These are phyloP conservation scores for Sarocladium strictum DNA, from an alignment of 2,329 filamentous ascomycete genomes.

Conservation along the genomic window DNA sequence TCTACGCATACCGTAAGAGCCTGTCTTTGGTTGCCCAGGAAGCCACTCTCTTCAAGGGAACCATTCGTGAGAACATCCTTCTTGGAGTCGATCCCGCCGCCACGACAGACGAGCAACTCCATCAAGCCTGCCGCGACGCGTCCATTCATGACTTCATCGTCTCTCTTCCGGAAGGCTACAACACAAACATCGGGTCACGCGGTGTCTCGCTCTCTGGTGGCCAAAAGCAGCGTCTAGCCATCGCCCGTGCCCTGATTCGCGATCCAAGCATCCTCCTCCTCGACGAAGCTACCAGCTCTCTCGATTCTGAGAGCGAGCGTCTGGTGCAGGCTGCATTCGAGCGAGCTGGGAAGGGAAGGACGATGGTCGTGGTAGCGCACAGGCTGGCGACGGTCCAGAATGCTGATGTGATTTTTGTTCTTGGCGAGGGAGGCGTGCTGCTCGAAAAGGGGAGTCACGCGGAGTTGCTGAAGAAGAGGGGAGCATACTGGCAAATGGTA, in stretches of 20 bases:
- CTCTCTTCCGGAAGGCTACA: constrained; percentile 61
- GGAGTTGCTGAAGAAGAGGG: constrained; percentile 44
- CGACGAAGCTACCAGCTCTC: constrained; percentile 66
- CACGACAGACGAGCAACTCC: constrained; percentile 45
- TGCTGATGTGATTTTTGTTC: constrained; percentile 73
- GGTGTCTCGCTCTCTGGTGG: constrained; percentile 65
- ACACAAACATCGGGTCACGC: constrained; percentile 60
- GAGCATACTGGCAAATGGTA: constrained; percentile 55
- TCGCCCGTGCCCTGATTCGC: constrained; percentile 62
- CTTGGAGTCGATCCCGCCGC: constrained; percentile 53
- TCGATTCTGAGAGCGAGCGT: constrained; percentile 58
- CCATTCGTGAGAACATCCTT: constrained; percentile 63
- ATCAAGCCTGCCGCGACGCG: constrained; percentile 52
- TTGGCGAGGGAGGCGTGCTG: constrained; percentile 56
- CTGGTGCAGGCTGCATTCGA: constrained; percentile 65
- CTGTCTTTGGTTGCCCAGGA: constrained; percentile 72
- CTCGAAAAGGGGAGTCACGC: constrained; percentile 47
- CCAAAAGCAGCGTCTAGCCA: constrained; percentile 65
- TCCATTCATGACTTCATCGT: constrained; percentile 67
- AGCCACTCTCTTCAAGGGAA: constrained; percentile 63
- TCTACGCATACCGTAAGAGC: constrained; percentile 55
- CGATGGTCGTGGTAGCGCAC: constrained; percentile 74
- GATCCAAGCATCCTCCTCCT: constrained; percentile 61
- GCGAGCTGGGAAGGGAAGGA: constrained; percentile 50
- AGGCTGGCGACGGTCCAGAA: constrained; percentile 72